Evolutionary conservation across 202 grass and related monocot genomes (phyloP), one percentile per base, ranked within the genome.

Genomic region (Saccharum hybrid): DNA sequence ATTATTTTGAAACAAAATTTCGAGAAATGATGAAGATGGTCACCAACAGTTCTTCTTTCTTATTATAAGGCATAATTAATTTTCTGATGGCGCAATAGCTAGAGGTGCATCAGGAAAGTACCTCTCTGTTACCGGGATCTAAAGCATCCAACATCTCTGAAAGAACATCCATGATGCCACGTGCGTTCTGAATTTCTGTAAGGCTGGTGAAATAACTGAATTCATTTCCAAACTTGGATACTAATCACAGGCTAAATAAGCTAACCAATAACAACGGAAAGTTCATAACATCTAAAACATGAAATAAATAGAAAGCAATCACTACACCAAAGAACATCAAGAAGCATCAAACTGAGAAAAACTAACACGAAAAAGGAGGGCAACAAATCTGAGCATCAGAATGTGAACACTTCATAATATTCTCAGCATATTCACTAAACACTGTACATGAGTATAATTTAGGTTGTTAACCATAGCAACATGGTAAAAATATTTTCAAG

Each of bases 171-270:
- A 94, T 68, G 75, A 94, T 91, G 30, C 86, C 86, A 71, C 88
- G 86, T 61, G 91, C 96, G 89, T 99, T 99, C 86, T 96, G 93
- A 81, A 99, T 96, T 85, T 99, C 96, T 65, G 91, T 81, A 49
- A 85, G 68, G 67, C 93, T 99, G 71, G 75, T 18, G 79, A 90
- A 75, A 84, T 41, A 79, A 93, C 21, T 74, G 22, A 5, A 10
- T 23, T 89, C 63, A 78, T 82, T 86, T 30, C 28, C 64, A 80
- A 82, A 71, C 14, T 83, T 86, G 13, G 30, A 78, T 42, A 82
- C 18, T 62, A 77, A 75, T 13, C 66, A 78, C 39, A 78, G 7
- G 19, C 72, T 57, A 74, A 49, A 64, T 63, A 64, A 71, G 41
- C 54, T 80, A 85, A 42, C 38, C 5, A 63, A 75, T 40, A 1